Percentiles rank a stretch among this genome's conserved stretches.
Evolutionary conservation across 2,329 filamentous ascomycete species (phyloP).

Genomic region (Leptographium galeiforme): DNA sequence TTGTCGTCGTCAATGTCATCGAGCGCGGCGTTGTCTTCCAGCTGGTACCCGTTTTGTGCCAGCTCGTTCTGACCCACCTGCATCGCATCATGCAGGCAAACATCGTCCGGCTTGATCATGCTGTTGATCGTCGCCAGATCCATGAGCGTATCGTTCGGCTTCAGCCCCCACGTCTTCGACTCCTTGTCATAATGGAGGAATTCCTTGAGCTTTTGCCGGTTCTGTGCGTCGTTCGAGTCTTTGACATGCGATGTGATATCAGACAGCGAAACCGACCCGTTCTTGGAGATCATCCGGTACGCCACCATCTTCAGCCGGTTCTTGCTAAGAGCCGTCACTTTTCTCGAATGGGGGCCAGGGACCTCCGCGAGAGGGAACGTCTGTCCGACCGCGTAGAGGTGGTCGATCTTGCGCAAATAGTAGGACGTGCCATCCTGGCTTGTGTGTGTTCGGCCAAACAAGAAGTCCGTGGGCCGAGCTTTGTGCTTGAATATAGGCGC

Average conservation of each 20-base stretch:
- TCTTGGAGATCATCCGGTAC: conserved; percentile 74
- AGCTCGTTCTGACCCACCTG: conserved; percentile 87
- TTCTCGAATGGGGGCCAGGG: conserved; percentile 82
- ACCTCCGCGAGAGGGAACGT: conserved; percentile 86
- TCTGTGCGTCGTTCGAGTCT: conserved; percentile 88
- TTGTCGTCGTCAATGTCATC: conserved; percentile 52
- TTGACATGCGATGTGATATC: conserved; percentile 87
- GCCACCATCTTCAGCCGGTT: conserved; percentile 94
- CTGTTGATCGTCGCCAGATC: conserved; percentile 69
- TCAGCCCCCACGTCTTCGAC: conserved; percentile 73
- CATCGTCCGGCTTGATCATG: conserved; percentile 91
- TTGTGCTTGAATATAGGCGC: conserved; percentile 86
- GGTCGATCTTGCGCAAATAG: conserved; percentile 79
- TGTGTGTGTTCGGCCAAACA: conserved; percentile 72
- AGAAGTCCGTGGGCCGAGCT: conserved; percentile 66
- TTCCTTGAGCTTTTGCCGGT: conserved; percentile 91
- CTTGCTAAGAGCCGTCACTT: conserved; percentile 94
- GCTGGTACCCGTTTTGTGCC: conserved; percentile 76
- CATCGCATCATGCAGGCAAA: conserved; percentile 92
- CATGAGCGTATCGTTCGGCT: conserved; percentile 57
- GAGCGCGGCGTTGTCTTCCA: conserved; percentile 46
- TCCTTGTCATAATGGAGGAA: conserved; percentile 87
- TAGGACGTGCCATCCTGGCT: conserved; percentile 65
- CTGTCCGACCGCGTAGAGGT: conserved; percentile 83
- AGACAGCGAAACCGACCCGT: conserved; percentile 57